A percentile compares a stretch with the other conserved stretches of the same genome.
Evolutionary conservation across 2,329 filamentous ascomycete species (phyloP).

Genomic region (Thelonectria olida): DNA sequence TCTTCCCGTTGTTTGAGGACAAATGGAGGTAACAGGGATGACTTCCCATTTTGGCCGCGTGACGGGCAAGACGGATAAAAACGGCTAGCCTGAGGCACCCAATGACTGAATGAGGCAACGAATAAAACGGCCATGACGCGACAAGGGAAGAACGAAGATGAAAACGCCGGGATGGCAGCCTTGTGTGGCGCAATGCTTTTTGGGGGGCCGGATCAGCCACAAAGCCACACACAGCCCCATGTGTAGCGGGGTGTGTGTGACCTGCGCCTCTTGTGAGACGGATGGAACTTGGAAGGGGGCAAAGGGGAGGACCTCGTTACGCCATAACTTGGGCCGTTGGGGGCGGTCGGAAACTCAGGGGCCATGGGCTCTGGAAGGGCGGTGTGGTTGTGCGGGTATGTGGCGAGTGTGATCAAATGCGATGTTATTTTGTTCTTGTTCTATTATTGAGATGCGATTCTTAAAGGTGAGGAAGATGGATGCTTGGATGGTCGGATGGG

Average conservation of each 20-base stretch:
- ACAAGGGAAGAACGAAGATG: not conserved
- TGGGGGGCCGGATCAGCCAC: not conserved
- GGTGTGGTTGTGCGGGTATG: not conserved
- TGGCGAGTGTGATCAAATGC: not conserved
- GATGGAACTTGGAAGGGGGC: not conserved
- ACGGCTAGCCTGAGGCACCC: too few relatives aligned
- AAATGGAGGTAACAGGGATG: too few relatives aligned
- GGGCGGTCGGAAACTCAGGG: not conserved
- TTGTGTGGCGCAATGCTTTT: conserved; percentile 25
- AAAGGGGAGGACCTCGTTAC: too few relatives aligned
- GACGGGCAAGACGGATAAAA: too few relatives aligned
- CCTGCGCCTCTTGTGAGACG: not conserved
- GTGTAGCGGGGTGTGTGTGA: not conserved
- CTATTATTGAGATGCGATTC: too few relatives aligned
- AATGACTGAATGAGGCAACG: too few relatives aligned
- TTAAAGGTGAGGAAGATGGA: too few relatives aligned
- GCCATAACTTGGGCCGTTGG: not conserved
- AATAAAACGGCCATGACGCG: not conserved
- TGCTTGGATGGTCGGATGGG: too few relatives aligned
- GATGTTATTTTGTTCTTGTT: too few relatives aligned
- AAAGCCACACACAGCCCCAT: conserved; percentile 8
- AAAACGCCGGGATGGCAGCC: conserved; percentile 21
- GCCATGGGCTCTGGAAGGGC: not conserved
- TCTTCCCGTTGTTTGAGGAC: too few relatives aligned
- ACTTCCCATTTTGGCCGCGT: too few relatives aligned